Evolutionary conservation across 306 rosid species (phyloP).

Genomic region (Fragaria vesca): DNA sequence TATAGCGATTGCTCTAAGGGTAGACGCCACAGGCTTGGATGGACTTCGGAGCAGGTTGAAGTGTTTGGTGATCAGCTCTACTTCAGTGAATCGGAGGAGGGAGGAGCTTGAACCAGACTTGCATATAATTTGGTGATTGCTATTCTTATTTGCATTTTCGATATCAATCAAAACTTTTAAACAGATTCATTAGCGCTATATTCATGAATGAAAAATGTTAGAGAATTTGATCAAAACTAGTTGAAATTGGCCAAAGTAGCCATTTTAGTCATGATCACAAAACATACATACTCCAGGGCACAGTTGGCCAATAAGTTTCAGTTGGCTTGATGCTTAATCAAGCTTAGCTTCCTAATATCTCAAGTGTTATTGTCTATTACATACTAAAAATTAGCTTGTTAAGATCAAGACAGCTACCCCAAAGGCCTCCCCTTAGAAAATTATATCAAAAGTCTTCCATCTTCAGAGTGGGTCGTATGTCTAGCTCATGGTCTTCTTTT

Average conservation of each 20-base stretch:
- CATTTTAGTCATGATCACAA: not conserved
- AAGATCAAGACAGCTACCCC: not conserved
- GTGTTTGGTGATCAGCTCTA: not conserved
- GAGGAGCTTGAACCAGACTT: not conserved
- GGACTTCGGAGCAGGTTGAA: conserved; percentile 8
- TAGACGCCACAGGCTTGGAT: not conserved
- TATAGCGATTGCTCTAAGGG: not conserved
- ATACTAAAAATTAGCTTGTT: not conserved
- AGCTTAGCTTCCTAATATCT: not conserved
- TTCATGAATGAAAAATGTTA: not conserved
- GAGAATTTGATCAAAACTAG: not conserved
- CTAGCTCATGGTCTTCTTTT: not conserved
- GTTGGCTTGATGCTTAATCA: not conserved
- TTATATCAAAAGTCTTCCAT: not conserved
- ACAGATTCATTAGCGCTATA: not conserved
- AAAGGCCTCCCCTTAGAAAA: not conserved
- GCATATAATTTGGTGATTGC: not conserved
- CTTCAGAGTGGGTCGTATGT: not conserved
- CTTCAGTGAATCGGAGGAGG: not conserved
- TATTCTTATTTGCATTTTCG: not conserved
- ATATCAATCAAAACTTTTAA: not conserved
- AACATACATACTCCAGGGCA: not conserved
- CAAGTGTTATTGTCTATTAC: not conserved
- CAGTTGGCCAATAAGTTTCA: not conserved
- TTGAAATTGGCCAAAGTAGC: too few species aligned